Base-by-base conservation (phyloP, 768 basidiomycete species). In the Tulasnella sp. region DNA sequence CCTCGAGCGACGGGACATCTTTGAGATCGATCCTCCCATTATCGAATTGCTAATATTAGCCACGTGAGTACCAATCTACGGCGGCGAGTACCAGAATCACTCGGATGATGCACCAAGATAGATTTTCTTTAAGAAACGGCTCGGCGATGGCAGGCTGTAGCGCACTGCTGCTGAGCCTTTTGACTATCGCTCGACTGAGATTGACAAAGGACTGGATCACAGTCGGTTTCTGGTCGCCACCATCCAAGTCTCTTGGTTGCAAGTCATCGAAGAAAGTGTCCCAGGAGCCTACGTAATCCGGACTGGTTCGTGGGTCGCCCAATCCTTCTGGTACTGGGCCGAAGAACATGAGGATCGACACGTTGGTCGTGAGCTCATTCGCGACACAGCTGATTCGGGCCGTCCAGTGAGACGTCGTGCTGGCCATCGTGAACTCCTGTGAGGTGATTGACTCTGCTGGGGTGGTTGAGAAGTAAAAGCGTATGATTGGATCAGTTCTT, bases 91-190 rank as follows among this genome's bases (percentile, higher is more conserved):
- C 18, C 5, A 15, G 42, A 16, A 39, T 37, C 42, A 74, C 73
- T 15, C 46, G 2, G 29, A 37, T 20, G 18, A 74, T 42, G 29
- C 73, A 29, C 73, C 73, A 74, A 13, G 26, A 29, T 18, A 74
- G 42, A 29, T 74, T 42, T 20, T 74, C 42, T 46, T 40, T 74
- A 16, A 74, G 42, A 26, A 74, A 74, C 2, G 73, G 73, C 16
- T 37, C 73, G 1, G 42, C 73, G 3, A 42, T 40, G 3, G 32
- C 73, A 5, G 73, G 73, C 26, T 70, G 32, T 15, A 70, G 13
- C 23, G 26, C 69, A 32, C 11, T 18, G 16, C 32, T 70, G 16
- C 39, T 26, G 15, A 32, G 39, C 39, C 69, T 15, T 40, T 70
- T 40, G 69, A 26, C 26, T 4, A 70, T 70, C 32, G 69, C 69